phyloP scores from a whole-genome alignment of 768 basidiomycete species.

The Arthromyces matolae region DNA sequence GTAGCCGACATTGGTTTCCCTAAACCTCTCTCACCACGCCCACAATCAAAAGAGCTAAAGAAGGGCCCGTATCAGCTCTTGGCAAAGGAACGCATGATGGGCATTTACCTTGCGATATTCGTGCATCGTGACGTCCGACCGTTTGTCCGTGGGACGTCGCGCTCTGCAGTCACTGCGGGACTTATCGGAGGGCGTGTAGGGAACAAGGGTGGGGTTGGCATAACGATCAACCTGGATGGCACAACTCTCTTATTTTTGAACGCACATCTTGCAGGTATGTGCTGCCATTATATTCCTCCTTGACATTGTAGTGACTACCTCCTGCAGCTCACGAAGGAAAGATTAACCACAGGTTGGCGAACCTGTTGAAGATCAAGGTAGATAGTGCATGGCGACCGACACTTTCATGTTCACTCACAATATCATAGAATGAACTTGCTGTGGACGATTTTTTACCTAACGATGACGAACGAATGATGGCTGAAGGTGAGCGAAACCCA shows the following conservation, averaged over 20 bases:
- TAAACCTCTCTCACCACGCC: constrained; percentile 38
- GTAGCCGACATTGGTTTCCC: constrained; percentile 43
- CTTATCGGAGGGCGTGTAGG: constrained; percentile 88
- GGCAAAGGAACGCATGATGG: constrained; percentile 89
- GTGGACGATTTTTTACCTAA: constrained; percentile 73
- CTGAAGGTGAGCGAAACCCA: constrained; percentile 54
- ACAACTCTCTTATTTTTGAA: constrained; percentile 86
- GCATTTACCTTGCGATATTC: constrained; percentile 75
- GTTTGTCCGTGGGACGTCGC: constrained; percentile 70
- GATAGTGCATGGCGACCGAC: background rate
- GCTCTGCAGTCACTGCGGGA: constrained; percentile 83
- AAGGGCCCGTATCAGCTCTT: constrained; percentile 81
- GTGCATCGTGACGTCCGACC: constrained; percentile 67
- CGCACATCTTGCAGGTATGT: constrained; percentile 79
- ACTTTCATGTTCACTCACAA: background rate
- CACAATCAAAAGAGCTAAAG: constrained; percentile 37
- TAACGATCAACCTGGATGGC: constrained; percentile 79
- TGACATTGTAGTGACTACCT: background rate
- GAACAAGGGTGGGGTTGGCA: constrained; percentile 92
- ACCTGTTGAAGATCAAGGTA: constrained; percentile 87
- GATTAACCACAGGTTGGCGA: constrained; percentile 75
- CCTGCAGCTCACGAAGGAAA: constrained; percentile 70
- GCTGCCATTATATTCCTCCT: background rate
- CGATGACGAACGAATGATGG: constrained; percentile 59
- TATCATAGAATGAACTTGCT: constrained; percentile 58